A percentile compares a stretch with the other conserved stretches of the same genome.
These are phyloP conservation scores for Pseudohalonectria lignicola DNA, from an alignment of 2,329 filamentous ascomycete genomes.

Conservation along the genomic window DNA sequence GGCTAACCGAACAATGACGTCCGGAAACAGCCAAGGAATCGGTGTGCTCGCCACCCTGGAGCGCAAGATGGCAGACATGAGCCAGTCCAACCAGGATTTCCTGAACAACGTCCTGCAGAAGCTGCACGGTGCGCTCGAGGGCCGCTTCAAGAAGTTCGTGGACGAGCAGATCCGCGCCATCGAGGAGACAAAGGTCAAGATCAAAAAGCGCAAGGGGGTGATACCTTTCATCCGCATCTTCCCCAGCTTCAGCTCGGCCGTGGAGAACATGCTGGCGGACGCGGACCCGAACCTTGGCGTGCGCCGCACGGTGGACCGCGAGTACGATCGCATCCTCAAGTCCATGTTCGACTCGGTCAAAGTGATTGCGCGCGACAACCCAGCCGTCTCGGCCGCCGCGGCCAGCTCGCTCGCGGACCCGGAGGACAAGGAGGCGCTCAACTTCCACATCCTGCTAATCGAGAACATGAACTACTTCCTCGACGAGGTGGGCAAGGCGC, in stretches of 20 bases:
- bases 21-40: constrained; percentile 69
- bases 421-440: constrained; percentile 93
- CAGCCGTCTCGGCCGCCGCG: constrained; percentile 32
- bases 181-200: constrained; percentile 97
- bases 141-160: constrained; percentile 76
- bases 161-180: constrained; percentile 93
- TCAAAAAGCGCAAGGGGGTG: constrained; percentile 95
- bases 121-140: constrained; percentile 62
- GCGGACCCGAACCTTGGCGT: constrained; percentile 49
- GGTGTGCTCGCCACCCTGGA: constrained; percentile 76
- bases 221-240: constrained; percentile 93
- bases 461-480: constrained; percentile 99
- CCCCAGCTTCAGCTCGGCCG: constrained; percentile 68
- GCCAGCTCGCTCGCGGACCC: constrained; percentile 27
- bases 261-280: constrained; percentile 71
- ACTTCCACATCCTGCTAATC: constrained; percentile 93
- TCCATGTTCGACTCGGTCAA: constrained; percentile 97
- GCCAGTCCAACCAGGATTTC: constrained; percentile 90
- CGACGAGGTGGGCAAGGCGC: constrained; percentile 73
- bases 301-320: constrained; percentile 69
- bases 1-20: too few relatives aligned
- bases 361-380: constrained; percentile 74
- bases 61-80: constrained; percentile 64
- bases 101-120: constrained; percentile 68
- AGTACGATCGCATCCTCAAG: constrained; percentile 81